Conservation (phyloP, 306 rosid species). For the Arachis stenosperma region DNA sequence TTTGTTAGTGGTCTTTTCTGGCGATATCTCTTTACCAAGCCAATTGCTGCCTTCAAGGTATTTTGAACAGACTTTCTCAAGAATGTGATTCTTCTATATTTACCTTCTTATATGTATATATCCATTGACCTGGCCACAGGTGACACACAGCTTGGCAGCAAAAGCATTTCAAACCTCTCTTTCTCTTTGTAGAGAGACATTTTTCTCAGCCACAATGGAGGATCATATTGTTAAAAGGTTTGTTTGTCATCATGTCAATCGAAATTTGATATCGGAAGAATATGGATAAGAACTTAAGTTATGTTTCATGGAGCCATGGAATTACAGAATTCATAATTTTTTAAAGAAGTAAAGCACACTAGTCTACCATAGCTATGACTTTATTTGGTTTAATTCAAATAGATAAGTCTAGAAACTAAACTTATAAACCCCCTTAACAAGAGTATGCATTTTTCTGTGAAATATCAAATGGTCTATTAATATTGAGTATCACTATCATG, state of each 20-base stretch:
- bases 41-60: conserved; percentile 31
- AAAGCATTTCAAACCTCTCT: conserved; percentile 85
- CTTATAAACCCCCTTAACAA: neutral
- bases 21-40: conserved; percentile 84
- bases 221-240: too few species aligned
- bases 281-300: conserved; percentile 38
- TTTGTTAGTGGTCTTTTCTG: conserved; percentile 74
- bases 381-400: conserved; percentile 15
- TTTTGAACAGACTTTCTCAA: too few species aligned
- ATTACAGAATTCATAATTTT: neutral
- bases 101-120: conserved; percentile 15
- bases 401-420: neutral
- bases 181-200: conserved; percentile 46
- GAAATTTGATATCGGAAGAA: too few species aligned
- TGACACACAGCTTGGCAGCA: conserved; percentile 88
- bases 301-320: conserved; percentile 8
- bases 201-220: too few species aligned
- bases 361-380: neutral
- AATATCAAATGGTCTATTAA: neutral
- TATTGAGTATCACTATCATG: neutral
- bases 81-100: neutral
- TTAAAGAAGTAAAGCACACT: conserved; percentile 2
- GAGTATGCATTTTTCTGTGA: neutral
- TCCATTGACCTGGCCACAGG: conserved; percentile 47
- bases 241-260: too few species aligned